These are phyloP conservation scores for Pyrenophora teres DNA, from an alignment of 2,329 filamentous ascomycete species.

Conservation along the genomic window DNA sequence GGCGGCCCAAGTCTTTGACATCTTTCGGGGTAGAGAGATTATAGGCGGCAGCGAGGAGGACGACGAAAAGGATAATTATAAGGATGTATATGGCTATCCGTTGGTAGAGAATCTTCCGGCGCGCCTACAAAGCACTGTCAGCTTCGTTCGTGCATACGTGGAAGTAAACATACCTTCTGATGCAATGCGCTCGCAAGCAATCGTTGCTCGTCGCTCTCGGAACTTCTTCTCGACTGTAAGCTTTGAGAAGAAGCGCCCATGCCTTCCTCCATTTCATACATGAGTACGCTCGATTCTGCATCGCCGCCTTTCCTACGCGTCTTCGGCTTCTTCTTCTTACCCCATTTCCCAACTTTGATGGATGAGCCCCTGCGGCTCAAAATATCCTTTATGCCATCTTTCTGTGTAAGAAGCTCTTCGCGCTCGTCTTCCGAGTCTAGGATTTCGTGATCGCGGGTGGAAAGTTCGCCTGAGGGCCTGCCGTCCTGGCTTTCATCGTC, in stretches of 20 bases:
- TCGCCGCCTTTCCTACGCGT: constrained; percentile 52
- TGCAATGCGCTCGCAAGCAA: constrained; percentile 58
- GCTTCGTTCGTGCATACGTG: constrained; percentile 43
- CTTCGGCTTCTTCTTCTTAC: constrained; percentile 31
- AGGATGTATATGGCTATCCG: constrained; percentile 50
- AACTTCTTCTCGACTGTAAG: constrained; percentile 44
- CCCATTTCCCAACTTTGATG: constrained; percentile 38
- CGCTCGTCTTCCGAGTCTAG: constrained; percentile 55
- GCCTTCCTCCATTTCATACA: constrained; percentile 91
- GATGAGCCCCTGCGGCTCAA: constrained; percentile 35
- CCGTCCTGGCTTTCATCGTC: constrained; percentile 41
- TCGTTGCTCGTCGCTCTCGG: constrained; percentile 55
- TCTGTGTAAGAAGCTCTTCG: constrained; percentile 48
- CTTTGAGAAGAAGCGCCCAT: constrained; percentile 63
- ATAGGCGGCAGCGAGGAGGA: constrained; percentile 62
- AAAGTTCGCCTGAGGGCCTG: constrained; percentile 44
- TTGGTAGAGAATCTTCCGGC: constrained; percentile 45
- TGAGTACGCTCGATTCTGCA: constrained; percentile 74
- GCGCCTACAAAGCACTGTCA: constrained; percentile 24
- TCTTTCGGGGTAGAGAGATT: constrained; percentile 52
- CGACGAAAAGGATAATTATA: constrained; percentile 59
- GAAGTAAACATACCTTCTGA: constrained; percentile 32
- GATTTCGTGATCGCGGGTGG: constrained; percentile 46
- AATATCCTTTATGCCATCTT: constrained; percentile 29
- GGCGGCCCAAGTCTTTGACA: constrained; percentile 30